Evolutionary conservation across 2,329 filamentous ascomycete species (phyloP), one percentile per base, ranked within the genome.

Genomic region (Lachnellula occidentalis): DNA sequence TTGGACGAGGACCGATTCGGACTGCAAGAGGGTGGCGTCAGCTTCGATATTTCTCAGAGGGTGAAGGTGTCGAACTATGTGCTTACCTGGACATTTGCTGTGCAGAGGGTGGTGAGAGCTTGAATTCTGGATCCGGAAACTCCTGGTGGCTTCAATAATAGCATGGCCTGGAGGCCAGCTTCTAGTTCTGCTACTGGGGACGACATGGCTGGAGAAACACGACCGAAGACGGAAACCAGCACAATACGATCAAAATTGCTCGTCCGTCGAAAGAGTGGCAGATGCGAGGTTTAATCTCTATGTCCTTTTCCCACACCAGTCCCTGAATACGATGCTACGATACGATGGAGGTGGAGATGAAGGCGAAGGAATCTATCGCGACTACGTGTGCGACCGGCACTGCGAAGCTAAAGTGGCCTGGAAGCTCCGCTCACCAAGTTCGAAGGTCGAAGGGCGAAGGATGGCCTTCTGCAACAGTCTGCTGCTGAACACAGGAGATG

Each of bases 121-220:
- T 82, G 83, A 73, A 99, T 96, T 74, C 94, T 92, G 63, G 90
- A 90, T 65, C 91, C 92, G 59, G 92, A 95, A 56, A 96, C 91
- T 70, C 94, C 94, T 51, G 94, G 94, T 45, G 94, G 87, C 75
- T 96, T 97, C 69, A 96, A 79, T 63, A 81, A 80, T 68, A 92
- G 87, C 85, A 99, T 92, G 69, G 88, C 92, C 77, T 94, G 90
- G 70, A 99, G 83, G 73, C 88, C 87, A 68, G 85, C 80, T 75
- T 95, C 92, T 75, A 99, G 78, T 72, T 97, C 92, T 76, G 88
- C 85, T 82, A 96, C 87, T 74, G 89, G 84, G 70, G 90, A 87
- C 72, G 87, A 85, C 85, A 90, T 90, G 72, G 71, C 56, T 54
- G 51, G 41, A 54, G 45, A 41, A 53, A 58, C 41, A 50, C 46